Evolutionary conservation across 768 basidiomycete genomes (phyloP).

Genomic region (Solioccasus polychromus): DNA sequence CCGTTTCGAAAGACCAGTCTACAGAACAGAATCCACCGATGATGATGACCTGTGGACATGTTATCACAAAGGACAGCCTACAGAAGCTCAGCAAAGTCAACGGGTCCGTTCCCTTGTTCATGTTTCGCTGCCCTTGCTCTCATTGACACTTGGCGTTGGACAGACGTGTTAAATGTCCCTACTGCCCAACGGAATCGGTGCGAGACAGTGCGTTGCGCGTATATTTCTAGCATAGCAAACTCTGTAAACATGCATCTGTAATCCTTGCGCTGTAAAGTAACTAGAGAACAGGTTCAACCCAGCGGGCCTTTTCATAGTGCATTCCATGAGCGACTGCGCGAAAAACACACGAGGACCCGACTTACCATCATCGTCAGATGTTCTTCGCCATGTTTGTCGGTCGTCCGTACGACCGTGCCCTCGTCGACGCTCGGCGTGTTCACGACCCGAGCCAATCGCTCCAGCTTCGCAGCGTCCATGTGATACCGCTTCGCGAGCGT

Average conservation of each 20-base stretch:
- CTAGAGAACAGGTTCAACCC: slow-evolving; percentile 24
- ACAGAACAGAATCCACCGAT: slow-evolving; percentile 93
- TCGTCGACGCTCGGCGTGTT: slow-evolving; percentile 62
- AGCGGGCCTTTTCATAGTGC: slow-evolving; percentile 22
- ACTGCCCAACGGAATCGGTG: slow-evolving; percentile 83
- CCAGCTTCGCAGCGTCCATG: slow-evolving; percentile 51
- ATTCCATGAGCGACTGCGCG: neutral
- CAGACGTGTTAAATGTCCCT: slow-evolving; percentile 94
- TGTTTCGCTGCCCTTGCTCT: neutral
- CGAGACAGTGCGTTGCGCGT: slow-evolving; percentile 56
- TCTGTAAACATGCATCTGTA: neutral
- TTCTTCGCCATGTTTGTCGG: slow-evolving; percentile 58
- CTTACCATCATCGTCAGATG: slow-evolving; percentile 49
- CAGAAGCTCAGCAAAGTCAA: slow-evolving; percentile 85
- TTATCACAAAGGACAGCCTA: slow-evolving; percentile 89
- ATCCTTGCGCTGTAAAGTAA: too few relatives aligned
- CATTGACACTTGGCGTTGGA: neutral
- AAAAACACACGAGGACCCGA: neutral
- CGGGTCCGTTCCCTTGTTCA: slow-evolving; percentile 51
- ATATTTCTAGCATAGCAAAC: slow-evolving; percentile 47
- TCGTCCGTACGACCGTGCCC: slow-evolving; percentile 40
- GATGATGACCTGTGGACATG: slow-evolving; percentile 97
- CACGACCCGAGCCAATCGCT: slow-evolving; percentile 52
- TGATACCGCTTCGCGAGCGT: slow-evolving; percentile 52
- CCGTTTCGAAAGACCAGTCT: slow-evolving; percentile 96